These are phyloP conservation scores for Hypseocharis bilobata DNA, from an alignment of 441 rosid species.

Conservation along the genomic window DNA sequence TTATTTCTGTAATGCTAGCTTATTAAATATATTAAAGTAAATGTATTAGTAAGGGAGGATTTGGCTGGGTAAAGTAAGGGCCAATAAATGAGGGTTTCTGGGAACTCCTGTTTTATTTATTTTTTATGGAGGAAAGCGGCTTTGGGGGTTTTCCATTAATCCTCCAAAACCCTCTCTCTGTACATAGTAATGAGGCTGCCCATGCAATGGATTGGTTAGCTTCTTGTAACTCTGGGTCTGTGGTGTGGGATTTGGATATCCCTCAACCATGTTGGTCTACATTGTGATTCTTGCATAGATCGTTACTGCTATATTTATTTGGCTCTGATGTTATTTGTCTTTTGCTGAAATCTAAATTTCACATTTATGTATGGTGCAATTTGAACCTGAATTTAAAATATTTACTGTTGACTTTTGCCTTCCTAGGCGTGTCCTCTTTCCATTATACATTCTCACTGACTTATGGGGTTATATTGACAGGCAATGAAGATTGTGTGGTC, in stretches of 20 bases:
- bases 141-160: background rate
- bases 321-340: too few relatives aligned
- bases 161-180: background rate
- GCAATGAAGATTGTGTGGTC: slow-evolving; percentile 37
- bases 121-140: background rate
- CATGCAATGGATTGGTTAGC: too few relatives aligned
- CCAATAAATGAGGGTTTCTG: background rate
- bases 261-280: too few relatives aligned
- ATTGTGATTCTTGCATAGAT: too few relatives aligned
- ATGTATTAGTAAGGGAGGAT: background rate
- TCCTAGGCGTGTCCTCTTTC: background rate
- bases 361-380: too few relatives aligned
- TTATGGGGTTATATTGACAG: slow-evolving; percentile 26
- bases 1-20: slow-evolving; percentile 3
- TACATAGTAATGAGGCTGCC: too few relatives aligned
- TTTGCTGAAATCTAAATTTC: too few relatives aligned
- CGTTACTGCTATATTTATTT: too few relatives aligned
- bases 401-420: background rate
- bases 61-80: background rate
- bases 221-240: too few relatives aligned
- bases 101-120: background rate
- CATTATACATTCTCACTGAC: slow-evolving; percentile 5
- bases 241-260: too few relatives aligned
- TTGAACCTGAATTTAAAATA: too few relatives aligned
- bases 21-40: background rate